These are phyloP conservation scores for Pseudogymnoascus sp. DNA, from an alignment of 2,329 filamentous ascomycete genomes.

Conservation along the genomic window DNA sequence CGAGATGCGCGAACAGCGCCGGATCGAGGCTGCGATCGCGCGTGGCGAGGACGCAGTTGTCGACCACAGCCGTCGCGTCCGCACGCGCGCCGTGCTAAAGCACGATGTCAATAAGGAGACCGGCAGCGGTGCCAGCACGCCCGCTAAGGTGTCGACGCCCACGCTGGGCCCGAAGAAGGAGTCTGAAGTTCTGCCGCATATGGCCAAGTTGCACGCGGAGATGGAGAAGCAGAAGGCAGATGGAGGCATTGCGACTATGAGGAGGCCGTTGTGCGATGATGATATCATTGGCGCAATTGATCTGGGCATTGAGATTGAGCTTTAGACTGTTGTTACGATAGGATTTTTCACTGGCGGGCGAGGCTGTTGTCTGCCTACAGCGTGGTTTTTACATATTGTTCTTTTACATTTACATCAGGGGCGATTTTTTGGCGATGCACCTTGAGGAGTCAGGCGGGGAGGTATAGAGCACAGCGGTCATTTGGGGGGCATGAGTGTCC, in stretches of 20 bases:
- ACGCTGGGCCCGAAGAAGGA: slow-evolving; percentile 37
- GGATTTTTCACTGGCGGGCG: not conserved
- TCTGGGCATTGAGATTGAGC: slow-evolving; percentile 81
- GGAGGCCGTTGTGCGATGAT: slow-evolving; percentile 78
- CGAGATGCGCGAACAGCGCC: slow-evolving; percentile 59
- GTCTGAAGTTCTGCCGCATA: slow-evolving; percentile 39
- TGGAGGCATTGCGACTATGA: slow-evolving; percentile 56
- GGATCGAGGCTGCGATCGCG: slow-evolving; percentile 51
- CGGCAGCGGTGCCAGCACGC: slow-evolving; percentile 40
- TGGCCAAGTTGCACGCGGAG: slow-evolving; percentile 46
- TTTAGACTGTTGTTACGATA: slow-evolving; percentile 14
- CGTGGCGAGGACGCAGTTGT: slow-evolving; percentile 54
- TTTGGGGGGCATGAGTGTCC: not conserved
- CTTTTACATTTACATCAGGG: not conserved
- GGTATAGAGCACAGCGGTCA: not conserved
- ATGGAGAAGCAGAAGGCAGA: slow-evolving; percentile 31
- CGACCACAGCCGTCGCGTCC: slow-evolving; percentile 53
- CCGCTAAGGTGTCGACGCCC: slow-evolving; percentile 38
- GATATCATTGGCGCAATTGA: slow-evolving; percentile 87
- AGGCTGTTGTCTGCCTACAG: not conserved
- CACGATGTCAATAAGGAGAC: slow-evolving; percentile 50
- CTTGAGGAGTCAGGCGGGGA: not conserved
- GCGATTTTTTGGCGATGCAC: not conserved
- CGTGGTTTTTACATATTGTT: not conserved
- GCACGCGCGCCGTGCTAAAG: slow-evolving; percentile 59